phyloP scores from a whole-genome alignment of 1,284 basidiomycete species.

The Testicularia cyperi region DNA sequence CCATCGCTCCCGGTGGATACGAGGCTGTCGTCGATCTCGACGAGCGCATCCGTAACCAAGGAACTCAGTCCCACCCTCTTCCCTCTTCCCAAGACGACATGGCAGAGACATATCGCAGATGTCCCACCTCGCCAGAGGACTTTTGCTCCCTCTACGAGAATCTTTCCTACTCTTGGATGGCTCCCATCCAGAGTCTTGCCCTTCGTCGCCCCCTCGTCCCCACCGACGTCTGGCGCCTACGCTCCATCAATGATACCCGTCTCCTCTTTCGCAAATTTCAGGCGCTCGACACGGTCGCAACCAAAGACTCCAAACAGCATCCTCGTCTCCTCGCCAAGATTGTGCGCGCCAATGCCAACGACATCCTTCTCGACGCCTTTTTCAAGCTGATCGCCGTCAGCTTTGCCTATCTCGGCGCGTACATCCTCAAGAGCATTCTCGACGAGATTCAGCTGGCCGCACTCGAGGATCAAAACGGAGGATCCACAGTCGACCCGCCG shows the following conservation, averaged over 20 bases:
- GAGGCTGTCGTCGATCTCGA: constrained; percentile 27
- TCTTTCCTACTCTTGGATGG: constrained; percentile 50
- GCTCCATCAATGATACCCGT: constrained; percentile 42
- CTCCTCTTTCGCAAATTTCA: constrained; percentile 36
- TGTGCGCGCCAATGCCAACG: constrained; percentile 40
- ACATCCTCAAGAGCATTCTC: constrained; percentile 41
- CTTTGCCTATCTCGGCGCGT: constrained; percentile 44
- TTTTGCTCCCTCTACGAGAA: constrained; percentile 35
- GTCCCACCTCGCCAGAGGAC: constrained; percentile 50
- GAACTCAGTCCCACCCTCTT: background rate
- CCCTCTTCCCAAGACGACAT: constrained; percentile 4
- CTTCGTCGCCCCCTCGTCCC: constrained; percentile 32
- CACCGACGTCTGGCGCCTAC: constrained; percentile 44
- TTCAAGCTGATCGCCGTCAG: constrained; percentile 46
- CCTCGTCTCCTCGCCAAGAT: constrained; percentile 21
- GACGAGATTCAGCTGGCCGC: constrained; percentile 29
- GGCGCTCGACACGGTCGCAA: constrained; percentile 1
- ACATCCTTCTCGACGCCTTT: constrained; percentile 40
- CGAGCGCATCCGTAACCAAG: constrained; percentile 18
- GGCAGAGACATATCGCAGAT: constrained; percentile 28
- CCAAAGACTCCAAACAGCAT: background rate
- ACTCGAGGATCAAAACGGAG: background rate
- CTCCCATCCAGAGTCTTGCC: constrained; percentile 36
- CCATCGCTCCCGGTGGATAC: constrained; percentile 37
- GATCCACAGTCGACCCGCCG: background rate